Percentiles rank a stretch among this genome's conserved stretches.
Evolutionary conservation across 2,329 filamentous ascomycete genomes (phyloP).

Genomic region (Graphium sp.): DNA sequence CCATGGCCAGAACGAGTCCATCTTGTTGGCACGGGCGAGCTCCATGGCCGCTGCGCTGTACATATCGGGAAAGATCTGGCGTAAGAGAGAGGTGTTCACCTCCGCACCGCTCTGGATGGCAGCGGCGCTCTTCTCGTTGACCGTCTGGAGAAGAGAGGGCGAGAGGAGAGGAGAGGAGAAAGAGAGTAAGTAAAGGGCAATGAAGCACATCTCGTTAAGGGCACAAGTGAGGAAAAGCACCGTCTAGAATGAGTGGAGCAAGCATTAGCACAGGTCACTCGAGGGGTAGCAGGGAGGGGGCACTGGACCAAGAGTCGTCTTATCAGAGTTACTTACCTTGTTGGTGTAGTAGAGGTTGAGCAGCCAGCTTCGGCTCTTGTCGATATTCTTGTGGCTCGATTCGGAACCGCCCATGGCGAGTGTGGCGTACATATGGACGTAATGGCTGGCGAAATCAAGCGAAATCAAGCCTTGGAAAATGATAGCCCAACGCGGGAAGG

Average conservation of each 20-base stretch:
- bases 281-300: neutral
- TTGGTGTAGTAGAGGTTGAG: slow-evolving; percentile 95
- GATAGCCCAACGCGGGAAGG: slow-evolving; percentile 87
- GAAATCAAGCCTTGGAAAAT: slow-evolving; percentile 88
- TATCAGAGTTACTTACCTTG: slow-evolving; percentile 55
- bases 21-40: slow-evolving; percentile 86
- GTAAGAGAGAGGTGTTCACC: slow-evolving; percentile 50
- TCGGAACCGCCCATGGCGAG: slow-evolving; percentile 69
- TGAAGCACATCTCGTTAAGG: slow-evolving; percentile 94
- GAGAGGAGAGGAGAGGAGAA: slow-evolving; percentile 86
- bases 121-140: slow-evolving; percentile 29
- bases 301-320: neutral
- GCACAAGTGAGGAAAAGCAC: slow-evolving; percentile 85
- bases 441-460: slow-evolving; percentile 87
- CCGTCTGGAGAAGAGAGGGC: slow-evolving; percentile 58
- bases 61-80: slow-evolving; percentile 68
- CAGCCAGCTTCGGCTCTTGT: slow-evolving; percentile 73
- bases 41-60: slow-evolving; percentile 89
- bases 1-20: slow-evolving; percentile 52
- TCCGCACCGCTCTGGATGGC: slow-evolving; percentile 49
- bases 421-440: slow-evolving; percentile 98
- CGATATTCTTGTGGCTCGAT: slow-evolving; percentile 84
- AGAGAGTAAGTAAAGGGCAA: slow-evolving; percentile 90
- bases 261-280: slow-evolving; percentile 2
- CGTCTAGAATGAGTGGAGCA: slow-evolving; percentile 38